These are phyloP conservation scores for Globisporangium apiculatum DNA, from an alignment of 352 stramenopile genomes.

Conservation along the genomic window DNA sequence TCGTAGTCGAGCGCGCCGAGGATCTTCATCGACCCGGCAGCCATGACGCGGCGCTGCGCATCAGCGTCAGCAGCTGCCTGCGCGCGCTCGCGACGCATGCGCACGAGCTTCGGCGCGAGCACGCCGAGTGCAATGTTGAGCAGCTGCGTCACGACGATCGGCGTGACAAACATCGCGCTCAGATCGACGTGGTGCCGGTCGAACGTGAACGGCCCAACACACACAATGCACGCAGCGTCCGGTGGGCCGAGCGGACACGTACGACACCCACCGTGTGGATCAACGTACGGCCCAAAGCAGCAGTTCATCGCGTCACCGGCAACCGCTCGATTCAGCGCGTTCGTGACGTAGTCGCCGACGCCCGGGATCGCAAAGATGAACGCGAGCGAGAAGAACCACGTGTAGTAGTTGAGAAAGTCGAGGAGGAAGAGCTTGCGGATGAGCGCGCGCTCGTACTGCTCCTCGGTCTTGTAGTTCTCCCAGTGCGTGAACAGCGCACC, in stretches of 20 bases:
- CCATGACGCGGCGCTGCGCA: conserved; percentile 63
- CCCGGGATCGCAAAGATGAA: conserved; percentile 86
- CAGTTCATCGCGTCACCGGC: conserved; percentile 82
- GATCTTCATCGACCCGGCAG: conserved; percentile 75
- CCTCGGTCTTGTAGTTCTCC: conserved; percentile 85
- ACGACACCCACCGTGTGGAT: conserved; percentile 57
- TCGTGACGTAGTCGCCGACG: conserved; percentile 78
- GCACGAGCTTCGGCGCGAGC: conserved; percentile 62
- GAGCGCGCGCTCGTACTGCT: conserved; percentile 77
- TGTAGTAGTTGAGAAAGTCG: conserved; percentile 90
- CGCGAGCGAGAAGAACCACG: conserved; percentile 87
- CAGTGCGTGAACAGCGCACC: conserved; percentile 77
- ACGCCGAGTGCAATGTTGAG: conserved; percentile 72
- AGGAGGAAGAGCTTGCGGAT: conserved; percentile 82
- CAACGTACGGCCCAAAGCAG: conserved; percentile 82
- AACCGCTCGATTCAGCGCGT: conserved; percentile 77
- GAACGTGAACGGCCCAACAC: conserved; percentile 76
- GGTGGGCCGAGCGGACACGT: conserved; percentile 59
- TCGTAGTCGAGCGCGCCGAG: conserved; percentile 74
- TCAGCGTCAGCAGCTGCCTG: conserved; percentile 47
- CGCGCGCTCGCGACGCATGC: conserved; percentile 50
- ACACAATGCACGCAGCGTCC: conserved; percentile 66
- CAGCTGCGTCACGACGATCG: conserved; percentile 78
- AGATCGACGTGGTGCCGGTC: conserved; percentile 80
- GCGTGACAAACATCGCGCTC: conserved; percentile 81